Conservation (phyloP, 768 basidiomycete genomes). For the Termitomyces sp. region DNA sequence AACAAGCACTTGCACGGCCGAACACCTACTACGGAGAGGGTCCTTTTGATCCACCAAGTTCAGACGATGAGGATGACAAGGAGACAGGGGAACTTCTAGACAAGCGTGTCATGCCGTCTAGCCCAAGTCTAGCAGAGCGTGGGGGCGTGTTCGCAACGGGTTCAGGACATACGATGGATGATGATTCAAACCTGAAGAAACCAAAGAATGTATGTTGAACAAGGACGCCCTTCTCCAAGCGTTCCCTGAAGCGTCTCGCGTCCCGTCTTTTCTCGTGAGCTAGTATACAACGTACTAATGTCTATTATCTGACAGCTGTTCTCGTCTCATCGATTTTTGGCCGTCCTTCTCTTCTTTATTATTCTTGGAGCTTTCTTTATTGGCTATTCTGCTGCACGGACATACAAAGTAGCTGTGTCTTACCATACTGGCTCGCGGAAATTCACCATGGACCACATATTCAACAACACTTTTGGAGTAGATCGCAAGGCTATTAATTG, state of each 20-base stretch:
- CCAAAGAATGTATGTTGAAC: slow-evolving; percentile 2
- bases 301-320: slow-evolving; percentile 30
- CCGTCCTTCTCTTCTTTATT: slow-evolving; percentile 59
- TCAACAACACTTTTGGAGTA: slow-evolving; percentile 81
- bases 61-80: slow-evolving; percentile 59
- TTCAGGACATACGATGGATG: slow-evolving; percentile 5
- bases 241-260: neutral
- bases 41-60: slow-evolving; percentile 71
- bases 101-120: slow-evolving; percentile 28
- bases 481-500: slow-evolving; percentile 54
- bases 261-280: neutral
- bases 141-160: slow-evolving; percentile 9
- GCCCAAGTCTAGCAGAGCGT: slow-evolving; percentile 20
- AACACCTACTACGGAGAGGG: slow-evolving; percentile 68
- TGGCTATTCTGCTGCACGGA: slow-evolving; percentile 71
- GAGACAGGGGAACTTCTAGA: slow-evolving; percentile 35
- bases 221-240: neutral
- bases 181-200: slow-evolving; percentile 8
- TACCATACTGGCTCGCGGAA: slow-evolving; percentile 50
- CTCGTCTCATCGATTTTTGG: slow-evolving; percentile 53
- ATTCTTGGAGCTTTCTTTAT: slow-evolving; percentile 51
- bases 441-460: slow-evolving; percentile 85
- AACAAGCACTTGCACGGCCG: slow-evolving; percentile 14
- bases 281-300: neutral
- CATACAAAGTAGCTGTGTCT: slow-evolving; percentile 56